Evolutionary conservation across 2,329 filamentous ascomycete genomes (phyloP), one percentile per base, ranked within the genome.

Genomic region (Trematosphaeria pertusa): DNA sequence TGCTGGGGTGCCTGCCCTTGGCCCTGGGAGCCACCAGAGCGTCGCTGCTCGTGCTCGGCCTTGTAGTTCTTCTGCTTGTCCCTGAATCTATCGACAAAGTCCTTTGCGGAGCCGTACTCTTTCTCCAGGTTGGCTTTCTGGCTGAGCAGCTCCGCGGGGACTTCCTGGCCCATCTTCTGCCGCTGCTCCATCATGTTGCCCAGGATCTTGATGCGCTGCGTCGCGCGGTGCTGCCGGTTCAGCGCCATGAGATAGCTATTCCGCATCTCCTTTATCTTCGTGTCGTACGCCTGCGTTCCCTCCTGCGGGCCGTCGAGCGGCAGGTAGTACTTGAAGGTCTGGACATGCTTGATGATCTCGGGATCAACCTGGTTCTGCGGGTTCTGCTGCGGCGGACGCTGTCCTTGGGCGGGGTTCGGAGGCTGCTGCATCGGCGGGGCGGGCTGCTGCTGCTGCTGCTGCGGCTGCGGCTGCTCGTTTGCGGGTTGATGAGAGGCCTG

Each of bases 261-360:
- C 37, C 63, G 65, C 45, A 67, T 62, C 35, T 72, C 69, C 47
- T 70, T 69, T 30, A 71, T 14, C 45, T 70, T 72, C 6, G 52
- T 43, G 11, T 73, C 67, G 10, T 61, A 67, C 35, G 72, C 70
- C 19, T 69, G 65, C 9, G 69, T 72, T 11, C 71, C 70, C 4
- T 51, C 42, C 12, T 59, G 50, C 12, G 64, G 59, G 4, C 56
- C 64, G 14, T 45, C 47, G 2, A 58, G 58, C 8, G 71, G 71
- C 17, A 71, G 53, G 24, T 56, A 56, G 46, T 64, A 70, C 3
- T 60, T 60, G 46, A 73, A 73, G 9, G 59, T 58, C 33, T 67
- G 60, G 17, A 73, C 65, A 52, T 73, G 69, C 50, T 69, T 64
- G 35, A 73, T 46, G 36, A 73, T 73, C 21, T 65, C 59, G 14